Base-by-base conservation (phyloP, 2,329 filamentous ascomycete genomes). In the Venturia pyrina region DNA sequence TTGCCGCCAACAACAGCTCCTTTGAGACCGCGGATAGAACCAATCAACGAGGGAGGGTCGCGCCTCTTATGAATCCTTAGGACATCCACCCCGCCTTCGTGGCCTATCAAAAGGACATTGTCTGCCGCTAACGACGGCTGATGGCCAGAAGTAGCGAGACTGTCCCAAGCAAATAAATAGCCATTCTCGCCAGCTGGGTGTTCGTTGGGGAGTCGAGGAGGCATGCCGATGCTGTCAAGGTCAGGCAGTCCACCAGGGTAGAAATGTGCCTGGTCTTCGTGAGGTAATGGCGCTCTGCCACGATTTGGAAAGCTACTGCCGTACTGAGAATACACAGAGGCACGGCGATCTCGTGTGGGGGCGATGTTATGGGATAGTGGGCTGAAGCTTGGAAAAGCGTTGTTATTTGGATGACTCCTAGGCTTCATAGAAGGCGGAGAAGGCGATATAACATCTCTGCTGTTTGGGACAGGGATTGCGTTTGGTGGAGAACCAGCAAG, bases 1-100 rank as follows among this genome's bases (percentile, higher is more conserved):
- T 93, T 96, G 65, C 93, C 93, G 69, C 89, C 84, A 69, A 91
- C 81, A 0, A 97, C 90, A 28, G 87, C 87, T 50, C 93, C 93
- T 70, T 87, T 85, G 37, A 97, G 80, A 5, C 90, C 91, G 72
- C 89, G 88, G 61, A 97, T 78, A 66, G 85, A 85, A 24, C 87
- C 87, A 40, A 91, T 78, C 28, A 85, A 82, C 65, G 48, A 28
- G 91, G 88, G 65, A 91, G 75, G 62, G 32, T 32, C 60, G n/a
- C 89, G 89, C 68, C 87, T 86, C 72, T 88, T 90, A 56, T 87
- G 85, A 40, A 96, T 83, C 24, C 85, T 82, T 69, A 90, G 88
- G 19, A 96, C 83, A 69, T 93, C 89, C 62, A 97, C 73, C 0
- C 88, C 88, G 53, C 91, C 90, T 73, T 96, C 89, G 70, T 87